These are phyloP conservation scores for Solanum chilense DNA, from an alignment of 257 asterid genomes.

Conservation along the genomic window DNA sequence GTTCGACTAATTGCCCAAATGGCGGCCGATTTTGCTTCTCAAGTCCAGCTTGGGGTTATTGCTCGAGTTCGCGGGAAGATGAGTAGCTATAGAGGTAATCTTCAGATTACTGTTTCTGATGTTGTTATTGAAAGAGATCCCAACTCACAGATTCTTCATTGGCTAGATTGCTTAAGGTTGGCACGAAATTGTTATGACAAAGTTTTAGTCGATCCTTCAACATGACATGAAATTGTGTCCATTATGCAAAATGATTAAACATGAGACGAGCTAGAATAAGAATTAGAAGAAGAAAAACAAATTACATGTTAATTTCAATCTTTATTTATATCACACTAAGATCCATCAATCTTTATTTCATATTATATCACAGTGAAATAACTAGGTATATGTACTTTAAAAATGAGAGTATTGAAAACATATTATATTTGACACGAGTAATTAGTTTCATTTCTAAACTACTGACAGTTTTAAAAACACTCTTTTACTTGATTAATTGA, in stretches of 20 bases:
- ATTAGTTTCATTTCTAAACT: no score
- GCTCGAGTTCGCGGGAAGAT: slow-evolving; percentile 76
- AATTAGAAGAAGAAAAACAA: neutral
- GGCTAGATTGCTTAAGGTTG: slow-evolving; percentile 43
- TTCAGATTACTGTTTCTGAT: slow-evolving; percentile 74
- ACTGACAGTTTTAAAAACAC: no score
- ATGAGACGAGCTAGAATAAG: neutral
- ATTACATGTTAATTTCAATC: neutral
- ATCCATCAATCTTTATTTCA: neutral
- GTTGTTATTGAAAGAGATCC: slow-evolving; percentile 62
- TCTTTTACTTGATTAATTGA: no score
- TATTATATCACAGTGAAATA: neutral
- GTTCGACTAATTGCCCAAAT: slow-evolving; percentile 58
- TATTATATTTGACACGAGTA: no score
- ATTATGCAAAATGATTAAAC: no score
- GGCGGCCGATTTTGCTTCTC: slow-evolving; percentile 32
- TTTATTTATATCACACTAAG: neutral
- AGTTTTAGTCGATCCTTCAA: neutral
- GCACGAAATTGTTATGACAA: slow-evolving; percentile 31
- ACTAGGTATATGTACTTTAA: neutral
- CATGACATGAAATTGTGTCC: neutral
- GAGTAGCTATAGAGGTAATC: slow-evolving; percentile 32
- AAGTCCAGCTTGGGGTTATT: slow-evolving; percentile 47
- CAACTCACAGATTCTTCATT: slow-evolving; percentile 67
- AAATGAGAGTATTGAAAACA: no score